Base-by-base conservation (phyloP, 2,329 filamentous ascomycete species). In the Coleophoma eucalyptorum region DNA sequence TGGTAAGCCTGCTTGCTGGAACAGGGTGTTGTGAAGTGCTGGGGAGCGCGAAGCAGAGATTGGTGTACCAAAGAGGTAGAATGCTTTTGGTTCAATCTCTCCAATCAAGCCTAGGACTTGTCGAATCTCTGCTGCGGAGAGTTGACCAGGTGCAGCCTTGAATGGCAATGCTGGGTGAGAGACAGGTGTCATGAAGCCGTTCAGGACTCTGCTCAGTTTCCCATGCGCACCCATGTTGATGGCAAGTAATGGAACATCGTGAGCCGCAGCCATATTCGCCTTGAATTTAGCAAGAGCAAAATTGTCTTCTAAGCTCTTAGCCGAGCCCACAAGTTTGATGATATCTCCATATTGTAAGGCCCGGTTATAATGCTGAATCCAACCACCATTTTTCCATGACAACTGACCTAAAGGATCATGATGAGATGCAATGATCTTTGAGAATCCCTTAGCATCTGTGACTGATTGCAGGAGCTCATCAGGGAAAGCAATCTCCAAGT, bases 211-310 rank as follows among this genome's bases (percentile, higher is more conserved):
- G 63, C 90, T 96, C 40, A 97, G 79, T 72, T 96, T 94, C 45
- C 94, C 94, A 21, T 81, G 75, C 44, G 83, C 76, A 31, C 93
- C 92, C 93, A 99, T 97, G 70, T 99, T 99, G 66, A 99, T 87
- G 1, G 89, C 90, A 60, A 99, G 97, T 50, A 99, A 73, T 1
- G 92, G 93, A n/a, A 84, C 83, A 48, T 87, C 78, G 64, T 95
- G 87, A 1, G 88, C 80, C 20, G 78, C 74, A 35, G 82, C 75
- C 70, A 92, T 91, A 73, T 81, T 86, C 19, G 78, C 72, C 72
- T 89, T 92, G 80, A 99, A 99, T 45, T 81, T 81, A 38, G 84
- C 83, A 31, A 97, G 79, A 38, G 87, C 83, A 64, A 89, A 94
- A 67, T 99, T 99, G 70, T 97, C 92, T 53, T 91, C 83, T 43